Base-by-base conservation (phyloP, 495 filamentous ascomycete genomes). In the Pseudevernia furfuracea region DNA sequence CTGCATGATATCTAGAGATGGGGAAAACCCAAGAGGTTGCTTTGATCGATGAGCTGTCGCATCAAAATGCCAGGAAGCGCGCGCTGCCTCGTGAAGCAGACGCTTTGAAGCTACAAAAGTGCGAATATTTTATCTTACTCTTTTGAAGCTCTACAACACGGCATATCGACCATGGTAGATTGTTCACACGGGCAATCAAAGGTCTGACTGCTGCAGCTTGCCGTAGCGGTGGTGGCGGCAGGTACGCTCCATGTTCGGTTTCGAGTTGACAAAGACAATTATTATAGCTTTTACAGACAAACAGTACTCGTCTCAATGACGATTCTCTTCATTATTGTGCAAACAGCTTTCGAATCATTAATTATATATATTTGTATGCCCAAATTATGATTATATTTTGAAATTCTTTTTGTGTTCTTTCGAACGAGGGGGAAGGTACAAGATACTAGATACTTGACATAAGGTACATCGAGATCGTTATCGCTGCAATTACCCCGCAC, bases 161-260 rank as follows among this genome's bases (percentile, higher is more conserved):
- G 48, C 48, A 52, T 30, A 11, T 52, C 12, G 48, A 5, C 4
- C 1, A 14, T 49, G 14, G 2, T 25, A 4, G 2, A 52, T 19
- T 30, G 23, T 52, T 52, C 48, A 52, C 52, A 55, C 7, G n/a
- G n/a, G n/a, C n/a, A n/a, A n/a, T 55, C 30, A 55, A 55, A 32
- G 28, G 52, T 55, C 52, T 55, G 52, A 55, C 52, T 55, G 52
- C 52, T 55, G 52, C 52, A 55, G 15, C 30, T 55, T 55, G 30
- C 52, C 41, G 25, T 34, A 57, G 56, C 61, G 38, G 61, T 53
- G 58, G 25, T 34, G 46, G 56, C 61, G 38, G 61, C 61, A 63
- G 61, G 61, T 63, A 63, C 61, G 39, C 61, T 41, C 28, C 28
- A 28, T 39, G 6, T 34, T 34, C 36, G 28, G 37, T 56, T 19